Evolutionary conservation across 768 basidiomycete genomes (phyloP).

Genomic region (Panus rudis): DNA sequence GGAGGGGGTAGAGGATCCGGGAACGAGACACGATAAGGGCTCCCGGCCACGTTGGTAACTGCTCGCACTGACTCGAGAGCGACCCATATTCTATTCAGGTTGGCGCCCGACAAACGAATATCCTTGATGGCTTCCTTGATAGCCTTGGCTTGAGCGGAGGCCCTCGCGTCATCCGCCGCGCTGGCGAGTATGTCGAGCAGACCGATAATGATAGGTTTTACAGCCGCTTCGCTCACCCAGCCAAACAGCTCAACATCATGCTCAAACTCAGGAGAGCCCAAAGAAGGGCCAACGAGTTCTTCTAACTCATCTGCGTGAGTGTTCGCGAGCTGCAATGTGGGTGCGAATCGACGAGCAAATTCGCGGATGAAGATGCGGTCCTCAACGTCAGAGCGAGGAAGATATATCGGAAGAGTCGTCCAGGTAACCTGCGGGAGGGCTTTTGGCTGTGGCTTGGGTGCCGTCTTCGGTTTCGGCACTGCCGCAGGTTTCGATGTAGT

Average conservation of each 20-base stretch:
- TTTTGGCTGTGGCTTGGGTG: constrained; percentile 18
- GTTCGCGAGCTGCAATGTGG: constrained; percentile 42
- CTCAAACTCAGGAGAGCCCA: constrained; percentile 17
- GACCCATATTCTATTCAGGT: constrained; percentile 58
- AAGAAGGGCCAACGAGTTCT: constrained; percentile 22
- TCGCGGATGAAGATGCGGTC: constrained; percentile 68
- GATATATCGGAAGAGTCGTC: constrained; percentile 36
- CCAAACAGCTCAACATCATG: constrained; percentile 29
- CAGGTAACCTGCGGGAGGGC: constrained; percentile 45
- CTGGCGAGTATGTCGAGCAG: constrained; percentile 48
- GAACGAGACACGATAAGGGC: constrained; percentile 34
- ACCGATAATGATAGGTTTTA: constrained; percentile 56
- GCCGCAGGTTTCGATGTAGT: background rate
- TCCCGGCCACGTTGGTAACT: too few relatives aligned
- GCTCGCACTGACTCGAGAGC: constrained; percentile 44
- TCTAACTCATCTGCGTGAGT: constrained; percentile 59
- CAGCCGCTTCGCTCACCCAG: constrained; percentile 64
- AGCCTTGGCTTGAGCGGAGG: constrained; percentile 19
- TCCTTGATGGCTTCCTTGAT: constrained; percentile 42
- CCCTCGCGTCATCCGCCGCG: constrained; percentile 22
- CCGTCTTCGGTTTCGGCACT: constrained; percentile 9
- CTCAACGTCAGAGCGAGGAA: constrained; percentile 41
- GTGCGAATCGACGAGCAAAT: constrained; percentile 59
- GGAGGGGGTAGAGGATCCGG: constrained; percentile 59
- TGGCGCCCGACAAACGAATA: constrained; percentile 44